Conservation (phyloP, 2,329 filamentous ascomycete genomes). For the Cladophialophora carrionii region DNA sequence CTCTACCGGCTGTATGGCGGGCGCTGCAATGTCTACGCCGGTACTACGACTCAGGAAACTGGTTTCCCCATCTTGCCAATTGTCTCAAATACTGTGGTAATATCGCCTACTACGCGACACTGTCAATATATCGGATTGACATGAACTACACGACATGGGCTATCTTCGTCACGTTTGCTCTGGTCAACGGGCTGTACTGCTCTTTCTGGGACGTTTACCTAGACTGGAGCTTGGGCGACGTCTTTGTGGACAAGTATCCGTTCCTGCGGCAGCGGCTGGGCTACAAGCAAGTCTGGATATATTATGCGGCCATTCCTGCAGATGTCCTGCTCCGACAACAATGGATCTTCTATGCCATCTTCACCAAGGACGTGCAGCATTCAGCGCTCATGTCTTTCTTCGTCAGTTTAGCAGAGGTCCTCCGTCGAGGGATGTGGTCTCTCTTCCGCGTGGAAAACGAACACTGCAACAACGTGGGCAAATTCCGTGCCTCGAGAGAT, state of each 20-base stretch:
- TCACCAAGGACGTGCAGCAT: conserved; percentile 77
- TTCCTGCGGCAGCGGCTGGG: conserved; percentile 77
- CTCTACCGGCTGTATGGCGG: conserved; percentile 86
- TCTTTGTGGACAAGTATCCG: conserved; percentile 63
- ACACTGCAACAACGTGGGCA: conserved; percentile 87
- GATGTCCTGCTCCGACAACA: conserved; percentile 87
- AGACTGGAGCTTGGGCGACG: conserved; percentile 91
- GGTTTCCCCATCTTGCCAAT: conserved; percentile 91
- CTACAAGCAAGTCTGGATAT: conserved; percentile 77
- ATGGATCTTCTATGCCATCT: conserved; percentile 93
- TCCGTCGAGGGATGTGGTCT: conserved; percentile 86
- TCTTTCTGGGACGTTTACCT: conserved; percentile 93
- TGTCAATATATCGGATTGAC: conserved; percentile 82
- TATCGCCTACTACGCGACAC: conserved; percentile 73
- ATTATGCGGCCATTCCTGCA: conserved; percentile 81
- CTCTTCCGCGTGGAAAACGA: conserved; percentile 97
- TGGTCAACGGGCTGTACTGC: conserved; percentile 80
- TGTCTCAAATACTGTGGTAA: conserved; percentile 88
- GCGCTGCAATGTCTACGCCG: conserved; percentile 87
- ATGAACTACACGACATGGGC: conserved; percentile 61
- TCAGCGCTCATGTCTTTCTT: conserved; percentile 80
- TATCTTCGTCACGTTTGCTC: conserved; percentile 77
- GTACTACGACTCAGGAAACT: conserved; percentile 81
- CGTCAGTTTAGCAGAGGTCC: conserved; percentile 75
- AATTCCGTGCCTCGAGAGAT: conserved; percentile 87